Base-by-base conservation (phyloP, 805 yeast species). In the Candida anglica region DNA sequence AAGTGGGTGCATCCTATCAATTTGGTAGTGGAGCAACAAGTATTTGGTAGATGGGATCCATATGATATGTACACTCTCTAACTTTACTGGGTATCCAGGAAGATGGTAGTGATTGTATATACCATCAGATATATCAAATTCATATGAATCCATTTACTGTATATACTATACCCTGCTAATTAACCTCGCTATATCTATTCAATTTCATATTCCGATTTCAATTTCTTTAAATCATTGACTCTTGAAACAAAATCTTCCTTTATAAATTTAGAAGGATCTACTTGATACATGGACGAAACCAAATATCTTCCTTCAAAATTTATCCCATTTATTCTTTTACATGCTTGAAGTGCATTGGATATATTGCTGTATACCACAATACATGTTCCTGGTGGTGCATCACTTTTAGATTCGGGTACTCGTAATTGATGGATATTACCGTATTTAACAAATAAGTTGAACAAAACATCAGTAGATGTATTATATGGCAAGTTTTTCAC, bases 401-500 rank as follows among this genome's bases (percentile, higher is more conserved):
- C 53, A n/a, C 48, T 44, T 5, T 75, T 72, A 6, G 42, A 37
- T 28, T 54, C 53, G 1, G 64, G 53, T 4, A 57, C 41, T 31
- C 85, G 53, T 8, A 80, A 58, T 53, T 80, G 82, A 39, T 71
- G 60, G 17, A 79, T 66, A 28, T 69, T 66, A 2, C 85, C 86
- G 48, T 63, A 77, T 34, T 69, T 66, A 4, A 76, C 75, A 42
- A 77, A 72, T 5, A 78, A 56, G 18, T 67, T 70, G 44, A 71
- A 77, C 21, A 80, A 53, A 24, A 74, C 71, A 3, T 56, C 60
- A 0, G 71, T 42, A 4, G 72, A 56, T 1, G 71, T 61, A 17
- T 66, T 66, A 46, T 68, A 79, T 2, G 85, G 79, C 5, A 79
- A 60, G 46, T 79, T 79, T 49, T 75, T 76, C 19, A 77, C 77